Conservation (phyloP, 768 basidiomycete species). For the Tulasnella sp. region DNA sequence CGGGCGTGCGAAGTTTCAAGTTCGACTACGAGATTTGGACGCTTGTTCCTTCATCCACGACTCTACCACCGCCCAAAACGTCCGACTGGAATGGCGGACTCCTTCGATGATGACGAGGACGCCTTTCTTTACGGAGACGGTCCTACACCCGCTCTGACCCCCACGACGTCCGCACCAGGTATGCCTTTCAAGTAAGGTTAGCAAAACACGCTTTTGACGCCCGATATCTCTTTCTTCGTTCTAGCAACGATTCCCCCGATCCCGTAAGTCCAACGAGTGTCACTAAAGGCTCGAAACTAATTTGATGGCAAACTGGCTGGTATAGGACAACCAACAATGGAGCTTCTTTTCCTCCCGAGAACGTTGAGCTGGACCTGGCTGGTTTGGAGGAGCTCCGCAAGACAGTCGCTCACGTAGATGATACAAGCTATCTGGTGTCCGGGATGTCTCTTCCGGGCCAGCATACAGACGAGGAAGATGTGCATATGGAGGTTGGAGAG, state of each 20-base stretch:
- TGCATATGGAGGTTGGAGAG: conserved; percentile 20
- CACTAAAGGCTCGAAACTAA: too few relatives aligned
- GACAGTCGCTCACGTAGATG: conserved; percentile 32
- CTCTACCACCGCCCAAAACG: background rate
- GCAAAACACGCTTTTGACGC: conserved; percentile 19
- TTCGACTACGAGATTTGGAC: conserved; percentile 7
- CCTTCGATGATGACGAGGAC: conserved; percentile 58
- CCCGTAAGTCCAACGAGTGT: conserved; percentile 28
- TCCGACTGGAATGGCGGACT: background rate
- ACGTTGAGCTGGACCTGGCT: conserved; percentile 28
- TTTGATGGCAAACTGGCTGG: too few relatives aligned
- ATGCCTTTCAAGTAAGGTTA: background rate
- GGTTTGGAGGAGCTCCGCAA: conserved; percentile 31
- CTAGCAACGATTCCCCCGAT: too few relatives aligned
- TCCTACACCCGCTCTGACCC: conserved; percentile 20
- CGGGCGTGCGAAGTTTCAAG: conserved; percentile 12
- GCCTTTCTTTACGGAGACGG: conserved; percentile 67
- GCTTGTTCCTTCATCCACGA: background rate
- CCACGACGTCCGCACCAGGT: background rate
- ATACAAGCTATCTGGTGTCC: background rate
- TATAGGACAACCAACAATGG: conserved; percentile 23
- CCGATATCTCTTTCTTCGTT: too few relatives aligned
- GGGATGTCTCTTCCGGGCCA: background rate
- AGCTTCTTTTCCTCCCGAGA: conserved; percentile 20
- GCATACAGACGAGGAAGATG: background rate